Evolutionary conservation across 148 eudicot species (phyloP).

Genomic region (Rhododendron vialii): DNA sequence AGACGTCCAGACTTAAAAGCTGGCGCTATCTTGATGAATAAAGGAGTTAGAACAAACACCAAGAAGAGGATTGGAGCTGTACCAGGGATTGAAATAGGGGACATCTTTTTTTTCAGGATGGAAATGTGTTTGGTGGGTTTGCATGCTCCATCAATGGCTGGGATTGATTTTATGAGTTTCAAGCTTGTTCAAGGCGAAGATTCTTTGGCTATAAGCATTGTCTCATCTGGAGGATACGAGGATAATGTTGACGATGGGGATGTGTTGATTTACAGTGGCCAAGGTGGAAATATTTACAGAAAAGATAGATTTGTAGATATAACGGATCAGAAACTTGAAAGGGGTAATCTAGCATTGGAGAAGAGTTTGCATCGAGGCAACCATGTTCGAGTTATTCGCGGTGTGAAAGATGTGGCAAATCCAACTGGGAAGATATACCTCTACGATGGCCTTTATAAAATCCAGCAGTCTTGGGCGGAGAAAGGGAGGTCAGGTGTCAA

Average conservation of each 20-base stretch:
- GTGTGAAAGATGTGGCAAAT: slow-evolving; percentile 45
- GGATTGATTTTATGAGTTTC: slow-evolving; percentile 71
- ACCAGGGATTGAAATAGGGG: slow-evolving; percentile 89
- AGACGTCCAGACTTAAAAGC: slow-evolving; percentile 66
- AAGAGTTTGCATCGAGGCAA: slow-evolving; percentile 69
- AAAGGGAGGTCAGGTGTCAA: slow-evolving; percentile 63
- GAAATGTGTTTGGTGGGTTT: slow-evolving; percentile 77
- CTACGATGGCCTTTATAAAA: slow-evolving; percentile 82
- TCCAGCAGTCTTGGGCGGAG: slow-evolving; percentile 82
- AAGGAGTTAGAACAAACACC: slow-evolving; percentile 67
- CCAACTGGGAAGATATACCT: slow-evolving; percentile 55
- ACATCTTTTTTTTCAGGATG: slow-evolving; percentile 86
- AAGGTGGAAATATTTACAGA: slow-evolving; percentile 58
- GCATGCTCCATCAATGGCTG: slow-evolving; percentile 90
- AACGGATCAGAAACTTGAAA: slow-evolving; percentile 84
- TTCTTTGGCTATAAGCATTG: slow-evolving; percentile 82
- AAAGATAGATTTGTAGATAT: slow-evolving; percentile 38
- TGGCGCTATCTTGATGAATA: slow-evolving; percentile 51
- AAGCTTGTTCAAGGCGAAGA: slow-evolving; percentile 54
- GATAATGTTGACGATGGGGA: slow-evolving; percentile 74
- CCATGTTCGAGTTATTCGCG: slow-evolving; percentile 77
- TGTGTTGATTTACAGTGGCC: slow-evolving; percentile 76
- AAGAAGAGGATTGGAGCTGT: slow-evolving; percentile 67
- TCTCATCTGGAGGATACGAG: slow-evolving; percentile 87
- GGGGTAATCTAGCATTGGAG: slow-evolving; percentile 88